Evolutionary conservation across 345 rosid species (phyloP), one percentile per base, ranked within the genome.

Genomic region (Mercurialis annua): DNA sequence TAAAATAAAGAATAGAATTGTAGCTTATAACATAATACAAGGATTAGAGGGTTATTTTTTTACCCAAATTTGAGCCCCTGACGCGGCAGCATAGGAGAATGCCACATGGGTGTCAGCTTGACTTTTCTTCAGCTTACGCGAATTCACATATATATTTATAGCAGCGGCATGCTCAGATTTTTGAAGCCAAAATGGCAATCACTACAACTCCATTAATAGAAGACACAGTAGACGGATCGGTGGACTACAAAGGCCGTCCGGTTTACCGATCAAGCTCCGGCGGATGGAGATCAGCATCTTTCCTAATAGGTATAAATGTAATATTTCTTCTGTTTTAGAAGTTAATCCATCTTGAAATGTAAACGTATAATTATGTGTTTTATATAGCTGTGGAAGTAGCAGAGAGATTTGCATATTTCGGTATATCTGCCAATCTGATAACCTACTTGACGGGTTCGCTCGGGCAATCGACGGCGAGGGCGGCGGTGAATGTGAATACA

Each of bases 261-360:
- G 71, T 57, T 21, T 36, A 4, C 30, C 68, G 69, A 4, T 63
- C 68, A 20, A 65, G 33, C 44, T 72, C 70, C 33, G 76, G 70
- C 15, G 36, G 70, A 40, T 72, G 76, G 76, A 72, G 66, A 59
- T 49, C 76, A 6, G 76, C 76, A 0, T 50, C 12, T 49, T 72
- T 72, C 66, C 58, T 72, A 0, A 65, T 72, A 5, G 70, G 76
- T 72, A 11, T 9, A 36, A 36, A 3, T 36, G 9, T 3, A 9
- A 3, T 36, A 36, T 36, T 3, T 36, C 4, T 36, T 3, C 9
- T 4, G 9, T 36, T 36, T 36, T 36, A 3, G 4, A 36, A 4
- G 9, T 36, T 3, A 9, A 36, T 3, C 40, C 40, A n/a, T n/a
- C 40, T 3, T 36, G 4, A 36, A 55, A 29, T 27, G 7, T 36